phyloP scores from a whole-genome alignment of 495 filamentous ascomycete species.

The Aspergillus biplanus region DNA sequence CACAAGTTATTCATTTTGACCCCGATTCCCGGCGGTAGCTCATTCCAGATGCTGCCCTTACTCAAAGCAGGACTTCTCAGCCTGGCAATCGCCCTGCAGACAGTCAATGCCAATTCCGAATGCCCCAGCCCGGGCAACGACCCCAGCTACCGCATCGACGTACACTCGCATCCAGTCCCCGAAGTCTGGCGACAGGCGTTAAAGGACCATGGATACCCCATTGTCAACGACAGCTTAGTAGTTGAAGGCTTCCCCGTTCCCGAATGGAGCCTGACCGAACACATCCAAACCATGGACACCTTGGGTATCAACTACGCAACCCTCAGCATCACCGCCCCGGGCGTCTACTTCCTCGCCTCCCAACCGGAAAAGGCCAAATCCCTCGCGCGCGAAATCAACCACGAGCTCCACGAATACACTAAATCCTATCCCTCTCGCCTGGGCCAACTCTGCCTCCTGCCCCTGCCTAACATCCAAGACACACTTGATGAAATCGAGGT shows the following conservation, averaged over 20 bases:
- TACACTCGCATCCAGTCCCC: conserved; percentile 41
- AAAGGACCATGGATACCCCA: conserved; percentile 30
- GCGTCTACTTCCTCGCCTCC: conserved; percentile 41
- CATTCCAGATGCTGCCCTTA: no score
- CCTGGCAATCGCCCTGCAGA: background rate
- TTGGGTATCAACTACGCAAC: conserved; percentile 49
- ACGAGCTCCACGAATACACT: conserved; percentile 38
- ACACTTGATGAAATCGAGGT: conserved; percentile 44
- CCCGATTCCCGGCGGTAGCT: no score
- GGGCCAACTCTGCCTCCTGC: conserved; percentile 54
- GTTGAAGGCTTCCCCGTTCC: conserved; percentile 25
- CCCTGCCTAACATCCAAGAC: conserved; percentile 46
- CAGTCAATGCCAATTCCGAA: background rate
- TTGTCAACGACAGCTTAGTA: conserved; percentile 39
- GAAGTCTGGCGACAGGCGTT: conserved; percentile 33
- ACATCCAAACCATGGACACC: conserved; percentile 49
- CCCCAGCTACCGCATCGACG: conserved; percentile 31
- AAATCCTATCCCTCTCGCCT: conserved; percentile 40
- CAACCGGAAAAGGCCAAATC: conserved; percentile 25
- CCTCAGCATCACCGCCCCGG: conserved; percentile 50
- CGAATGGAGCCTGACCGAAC: conserved; percentile 45
- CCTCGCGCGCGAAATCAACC: conserved; percentile 33
- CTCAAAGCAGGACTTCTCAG: background rate
- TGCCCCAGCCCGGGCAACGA: background rate
- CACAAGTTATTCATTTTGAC: no score